Percentiles rank a stretch among this genome's conserved stretches.
phyloP scores from a whole-genome alignment of 495 filamentous ascomycete genomes.

The Aspergillus steynii region DNA sequence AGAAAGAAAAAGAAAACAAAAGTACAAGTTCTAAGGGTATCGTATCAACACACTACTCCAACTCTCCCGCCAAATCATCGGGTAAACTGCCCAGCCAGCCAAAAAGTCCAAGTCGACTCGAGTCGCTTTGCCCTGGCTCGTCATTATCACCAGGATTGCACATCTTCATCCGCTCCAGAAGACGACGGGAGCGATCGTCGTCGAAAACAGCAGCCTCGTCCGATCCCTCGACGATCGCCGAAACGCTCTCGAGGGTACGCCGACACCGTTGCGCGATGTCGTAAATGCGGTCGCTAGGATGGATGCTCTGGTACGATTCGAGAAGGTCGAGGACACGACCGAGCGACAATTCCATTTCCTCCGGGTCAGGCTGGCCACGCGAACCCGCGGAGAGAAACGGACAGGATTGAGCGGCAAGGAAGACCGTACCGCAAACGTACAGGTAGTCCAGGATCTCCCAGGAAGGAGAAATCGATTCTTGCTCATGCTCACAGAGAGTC shows the following conservation, averaged over 20 bases:
- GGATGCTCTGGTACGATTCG: constrained; percentile 1
- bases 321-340: constrained; percentile 1
- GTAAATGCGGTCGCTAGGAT: neutral
- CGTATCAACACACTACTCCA: neutral
- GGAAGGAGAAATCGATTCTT: constrained; percentile 10
- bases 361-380: neutral
- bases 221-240: neutral
- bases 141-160: neutral
- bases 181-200: neutral
- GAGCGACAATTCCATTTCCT: neutral
- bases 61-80: neutral
- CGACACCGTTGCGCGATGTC: constrained; percentile 6
- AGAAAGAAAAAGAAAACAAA: neutral
- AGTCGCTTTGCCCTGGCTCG: neutral
- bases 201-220: neutral
- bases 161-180: neutral
- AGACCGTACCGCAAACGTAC: constrained; percentile 14
- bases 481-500: constrained; percentile 4
- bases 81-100: constrained; percentile 22
- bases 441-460: constrained; percentile 21
- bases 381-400: neutral
- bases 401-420: constrained; percentile 13
- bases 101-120: neutral
- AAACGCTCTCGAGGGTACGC: constrained; percentile 6
- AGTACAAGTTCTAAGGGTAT: neutral